phyloP scores from a whole-genome alignment of 2,329 filamentous ascomycete species.

The Alternaria triticina region DNA sequence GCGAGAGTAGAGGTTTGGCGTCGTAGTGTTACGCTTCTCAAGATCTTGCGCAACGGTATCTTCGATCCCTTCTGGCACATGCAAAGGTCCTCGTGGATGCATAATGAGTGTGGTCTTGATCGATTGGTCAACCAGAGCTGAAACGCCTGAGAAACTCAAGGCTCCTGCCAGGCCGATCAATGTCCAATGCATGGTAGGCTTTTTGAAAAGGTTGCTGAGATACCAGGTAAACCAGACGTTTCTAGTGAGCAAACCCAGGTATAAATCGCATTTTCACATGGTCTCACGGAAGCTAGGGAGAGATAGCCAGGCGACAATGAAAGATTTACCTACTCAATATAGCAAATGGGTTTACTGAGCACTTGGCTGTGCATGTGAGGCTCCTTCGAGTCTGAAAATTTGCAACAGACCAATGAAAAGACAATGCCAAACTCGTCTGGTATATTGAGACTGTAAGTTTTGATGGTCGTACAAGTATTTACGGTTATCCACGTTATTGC shows the following conservation, averaged over 20 bases:
- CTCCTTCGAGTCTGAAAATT: slow-evolving; percentile 11
- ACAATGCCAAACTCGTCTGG: slow-evolving; percentile 14
- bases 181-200: slow-evolving; percentile 29
- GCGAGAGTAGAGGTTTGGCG: slow-evolving; percentile 14
- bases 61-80: not conserved
- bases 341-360: slow-evolving; percentile 15
- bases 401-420: slow-evolving; percentile 10
- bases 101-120: slow-evolving; percentile 10
- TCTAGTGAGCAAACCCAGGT: slow-evolving; percentile 1
- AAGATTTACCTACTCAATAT: slow-evolving; percentile 11
- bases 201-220: not conserved
- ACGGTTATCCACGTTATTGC: slow-evolving; percentile 18
- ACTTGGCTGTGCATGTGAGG: slow-evolving; percentile 15
- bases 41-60: slow-evolving; percentile 3
- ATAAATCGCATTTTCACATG: slow-evolving; percentile 15
- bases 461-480: slow-evolving; percentile 12
- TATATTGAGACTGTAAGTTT: slow-evolving; percentile 8
- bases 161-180: slow-evolving; percentile 19
- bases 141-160: slow-evolving; percentile 23
- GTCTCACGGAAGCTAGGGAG: slow-evolving; percentile 1
- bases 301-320: not conserved
- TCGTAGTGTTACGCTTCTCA: slow-evolving; percentile 22
- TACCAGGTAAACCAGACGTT: not conserved
- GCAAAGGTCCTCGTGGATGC: not conserved
- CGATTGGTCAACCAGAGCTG: slow-evolving; percentile 13